Base-by-base conservation (phyloP, 306 rosid species). In the Bauhinia variegata region DNA sequence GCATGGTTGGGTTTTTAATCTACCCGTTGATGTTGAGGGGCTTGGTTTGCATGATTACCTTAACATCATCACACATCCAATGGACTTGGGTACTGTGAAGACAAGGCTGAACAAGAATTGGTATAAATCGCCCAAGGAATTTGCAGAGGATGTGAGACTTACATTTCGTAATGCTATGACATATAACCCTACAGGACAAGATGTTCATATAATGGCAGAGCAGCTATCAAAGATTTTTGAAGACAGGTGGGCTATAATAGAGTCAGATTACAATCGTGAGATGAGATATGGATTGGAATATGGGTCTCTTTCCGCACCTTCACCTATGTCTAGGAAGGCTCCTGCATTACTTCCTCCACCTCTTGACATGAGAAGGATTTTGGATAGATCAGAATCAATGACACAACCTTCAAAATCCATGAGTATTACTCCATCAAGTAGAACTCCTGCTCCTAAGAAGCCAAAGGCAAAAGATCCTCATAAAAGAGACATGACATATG, bases 131-230 rank as follows among this genome's bases (percentile, higher is more conserved):
- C 97, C 95, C 0, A 93, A 79, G 85, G 98, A 92, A 73, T 92
- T 89, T 77, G 96, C 96, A 8, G 98, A 89, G 91, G 98, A 92
- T 67, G 98, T 89, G 77, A 87, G 93, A 92, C 96, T 92, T 70
- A 81, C 96, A 23, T 88, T 92, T 78, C 61, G 0, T 31, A 92
- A 92, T 81, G 98, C 98, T 38, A 89, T 92, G 96, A 86, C 87
- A 10, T 92, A 89, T 78, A 92, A 92, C 72, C 96, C 98, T 0
- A 55, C 79, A 30, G 98, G 98, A 19, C 98, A 92, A 55, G 98
- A 92, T 71, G 98, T 92, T 75, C 88, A 92, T 84, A n/a, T 88
- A 70, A 92, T 92, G 96, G 96, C 96, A 4, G 98, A 89, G 83
- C 86, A 83, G 82, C 76, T 92, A 47, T 73, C 76, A 48, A 78